phyloP scores from a whole-genome alignment of 1,139 yeast genomes.

The Chernovozyma aurita region DNA sequence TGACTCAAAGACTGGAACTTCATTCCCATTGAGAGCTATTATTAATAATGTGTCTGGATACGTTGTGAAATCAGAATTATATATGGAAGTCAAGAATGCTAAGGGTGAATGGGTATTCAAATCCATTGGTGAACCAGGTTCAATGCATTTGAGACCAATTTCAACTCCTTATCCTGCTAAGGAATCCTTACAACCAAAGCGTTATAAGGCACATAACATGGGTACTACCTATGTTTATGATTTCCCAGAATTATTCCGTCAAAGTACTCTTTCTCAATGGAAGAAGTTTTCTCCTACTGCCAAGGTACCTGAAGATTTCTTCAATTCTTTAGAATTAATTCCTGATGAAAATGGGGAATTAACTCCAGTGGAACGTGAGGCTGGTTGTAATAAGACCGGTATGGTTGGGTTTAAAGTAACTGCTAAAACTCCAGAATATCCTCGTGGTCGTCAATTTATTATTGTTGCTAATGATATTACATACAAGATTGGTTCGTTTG shows the following conservation, averaged over 20 bases:
- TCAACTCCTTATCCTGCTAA: constrained; percentile 96
- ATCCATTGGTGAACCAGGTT: constrained; percentile 89
- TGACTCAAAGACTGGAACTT: constrained; percentile 79
- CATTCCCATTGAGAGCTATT: constrained; percentile 94
- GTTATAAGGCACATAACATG: constrained; percentile 97
- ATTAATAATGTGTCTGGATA: constrained; percentile 96
- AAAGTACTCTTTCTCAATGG: constrained; percentile 86
- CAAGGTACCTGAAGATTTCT: constrained; percentile 73
- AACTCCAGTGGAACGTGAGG: constrained; percentile 89
- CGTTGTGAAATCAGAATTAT: constrained; percentile 91
- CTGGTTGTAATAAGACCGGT: constrained; percentile 93
- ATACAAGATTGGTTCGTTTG: constrained; percentile 96
- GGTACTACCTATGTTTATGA: constrained; percentile 98
- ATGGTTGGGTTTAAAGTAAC: constrained; percentile 95
- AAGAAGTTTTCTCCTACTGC: constrained; percentile 50
- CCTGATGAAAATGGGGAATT: constrained; percentile 73
- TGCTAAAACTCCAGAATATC: constrained; percentile 95
- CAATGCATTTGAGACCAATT: constrained; percentile 95
- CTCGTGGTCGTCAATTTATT: constrained; percentile 89
- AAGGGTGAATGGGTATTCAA: constrained; percentile 96
- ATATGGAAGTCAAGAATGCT: constrained; percentile 87
- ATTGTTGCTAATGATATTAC: constrained; percentile 96
- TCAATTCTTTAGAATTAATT: constrained; percentile 77
- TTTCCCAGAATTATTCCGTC: constrained; percentile 97
- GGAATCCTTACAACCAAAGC: constrained; percentile 96